phyloP scores from a whole-genome alignment of 257 asterid genomes.

The Linaria vulgaris region DNA sequence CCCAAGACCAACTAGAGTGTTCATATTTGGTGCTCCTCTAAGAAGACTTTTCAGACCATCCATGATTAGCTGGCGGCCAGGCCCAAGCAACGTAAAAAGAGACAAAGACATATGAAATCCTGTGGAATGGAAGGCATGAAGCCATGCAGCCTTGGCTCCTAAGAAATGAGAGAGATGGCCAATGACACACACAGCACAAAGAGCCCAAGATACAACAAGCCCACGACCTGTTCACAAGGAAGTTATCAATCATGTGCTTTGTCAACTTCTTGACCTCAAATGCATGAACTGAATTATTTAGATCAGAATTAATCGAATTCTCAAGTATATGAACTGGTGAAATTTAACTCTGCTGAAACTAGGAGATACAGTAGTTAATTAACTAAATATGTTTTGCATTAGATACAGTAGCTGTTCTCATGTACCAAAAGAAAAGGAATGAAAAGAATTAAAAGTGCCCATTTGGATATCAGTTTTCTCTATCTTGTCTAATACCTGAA shows the following conservation, averaged over 20 bases:
- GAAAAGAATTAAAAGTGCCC: background rate
- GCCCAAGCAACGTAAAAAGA: slow-evolving; percentile 84
- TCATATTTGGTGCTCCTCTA: slow-evolving; percentile 96
- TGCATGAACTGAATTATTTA: slow-evolving; percentile 5
- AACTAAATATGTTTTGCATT: background rate
- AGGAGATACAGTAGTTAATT: slow-evolving; percentile 1
- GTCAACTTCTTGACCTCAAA: slow-evolving; percentile 25
- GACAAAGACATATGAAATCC: slow-evolving; percentile 89
- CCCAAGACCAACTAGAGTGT: slow-evolving; percentile 98
- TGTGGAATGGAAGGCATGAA: slow-evolving; percentile 92
- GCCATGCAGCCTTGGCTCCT: slow-evolving; percentile 93
- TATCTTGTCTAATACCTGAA: slow-evolving; percentile 7
- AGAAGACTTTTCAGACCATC: slow-evolving; percentile 90
- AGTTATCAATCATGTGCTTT: slow-evolving; percentile 23
- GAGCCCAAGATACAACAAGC: slow-evolving; percentile 93
- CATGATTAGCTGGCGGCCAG: slow-evolving; percentile 82
- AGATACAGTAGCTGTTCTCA: background rate
- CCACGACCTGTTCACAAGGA: slow-evolving; percentile 79
- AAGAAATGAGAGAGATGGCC: slow-evolving; percentile 92
- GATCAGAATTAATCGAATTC: slow-evolving; percentile 14
- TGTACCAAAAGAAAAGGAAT: background rate
- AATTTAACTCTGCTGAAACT: slow-evolving; percentile 6
- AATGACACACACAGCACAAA: slow-evolving; percentile 85
- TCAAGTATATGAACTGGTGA: slow-evolving; percentile 12
- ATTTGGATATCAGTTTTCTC: background rate